A percentile compares a stretch with the other conserved stretches of the same genome.
Evolutionary conservation across 1,284 basidiomycete species (phyloP).

Genomic region (Somion occarium): DNA sequence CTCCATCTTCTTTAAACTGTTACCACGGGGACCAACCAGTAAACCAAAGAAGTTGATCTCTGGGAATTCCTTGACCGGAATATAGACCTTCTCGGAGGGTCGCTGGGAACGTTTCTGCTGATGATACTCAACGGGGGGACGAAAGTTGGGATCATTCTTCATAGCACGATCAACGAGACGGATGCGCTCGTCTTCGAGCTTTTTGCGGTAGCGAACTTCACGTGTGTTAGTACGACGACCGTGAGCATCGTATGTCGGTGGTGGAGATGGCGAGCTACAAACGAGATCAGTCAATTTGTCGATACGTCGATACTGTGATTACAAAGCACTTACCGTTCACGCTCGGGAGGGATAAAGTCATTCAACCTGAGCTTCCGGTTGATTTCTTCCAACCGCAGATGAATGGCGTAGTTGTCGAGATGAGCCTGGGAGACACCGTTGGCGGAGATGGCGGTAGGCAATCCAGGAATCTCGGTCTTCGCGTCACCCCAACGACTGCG

Average conservation of each 20-base stretch:
- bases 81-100: constrained; percentile 97
- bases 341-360: constrained; percentile 93
- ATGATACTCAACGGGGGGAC: constrained; percentile 93
- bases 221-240: constrained; percentile 98
- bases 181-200: constrained; percentile 96
- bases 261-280: constrained; percentile 86
- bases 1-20: constrained; percentile 99
- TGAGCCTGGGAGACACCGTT: constrained; percentile 88
- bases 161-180: constrained; percentile 92
- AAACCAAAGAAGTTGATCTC: constrained; percentile 99
- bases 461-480: constrained; percentile 82
- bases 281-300: constrained; percentile 20
- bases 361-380: constrained; percentile 91
- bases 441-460: constrained; percentile 90
- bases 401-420: constrained; percentile 94
- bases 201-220: constrained; percentile 96
- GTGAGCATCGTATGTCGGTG: constrained; percentile 95
- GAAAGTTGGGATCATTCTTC: constrained; percentile 97
- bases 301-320: not conserved
- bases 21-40: constrained; percentile 96
- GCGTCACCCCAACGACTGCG: constrained; percentile 94
- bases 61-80: constrained; percentile 99
- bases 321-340: constrained; percentile 63
- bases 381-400: constrained; percentile 95
- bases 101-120: constrained; percentile 89